Conservation (phyloP, 441 rosid genomes). For the Gossypium davidsonii region DNA sequence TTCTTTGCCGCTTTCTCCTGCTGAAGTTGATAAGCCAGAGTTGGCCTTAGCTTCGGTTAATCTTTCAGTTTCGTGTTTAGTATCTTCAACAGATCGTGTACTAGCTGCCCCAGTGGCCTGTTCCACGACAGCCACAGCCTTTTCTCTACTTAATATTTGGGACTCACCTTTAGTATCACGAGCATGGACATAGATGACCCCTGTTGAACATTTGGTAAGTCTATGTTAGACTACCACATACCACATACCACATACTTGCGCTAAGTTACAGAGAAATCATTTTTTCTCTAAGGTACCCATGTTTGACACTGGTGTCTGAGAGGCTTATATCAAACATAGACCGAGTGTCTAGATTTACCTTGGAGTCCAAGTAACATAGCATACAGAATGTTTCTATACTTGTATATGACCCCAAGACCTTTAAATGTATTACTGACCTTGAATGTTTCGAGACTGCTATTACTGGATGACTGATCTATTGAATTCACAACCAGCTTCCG, state of each 20-base stretch:
- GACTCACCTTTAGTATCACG: too few species aligned
- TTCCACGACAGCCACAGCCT: neutral
- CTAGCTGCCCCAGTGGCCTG: neutral
- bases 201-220: too few species aligned
- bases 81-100: constrained; percentile 2
- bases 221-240: too few species aligned
- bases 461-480: constrained; percentile 8
- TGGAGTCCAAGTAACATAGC: too few species aligned
- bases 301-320: too few species aligned
- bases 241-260: too few species aligned
- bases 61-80: constrained; percentile 10
- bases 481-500: constrained; percentile 15
- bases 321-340: too few species aligned
- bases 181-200: too few species aligned
- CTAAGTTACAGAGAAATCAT: too few species aligned
- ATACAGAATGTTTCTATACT: neutral
- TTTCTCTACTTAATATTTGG: too few species aligned
- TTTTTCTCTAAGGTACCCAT: too few species aligned
- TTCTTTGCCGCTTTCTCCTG: constrained; percentile 2
- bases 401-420: neutral
- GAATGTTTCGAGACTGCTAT: neutral
- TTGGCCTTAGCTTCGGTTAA: constrained; percentile 4
- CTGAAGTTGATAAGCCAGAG: neutral
- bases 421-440: constrained; percentile 20
- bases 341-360: too few species aligned